A percentile compares a stretch with the other conserved stretches of the same genome.
These are phyloP conservation scores for Neurospora discreta DNA, from an alignment of 495 filamentous ascomycete species.

Conservation along the genomic window DNA sequence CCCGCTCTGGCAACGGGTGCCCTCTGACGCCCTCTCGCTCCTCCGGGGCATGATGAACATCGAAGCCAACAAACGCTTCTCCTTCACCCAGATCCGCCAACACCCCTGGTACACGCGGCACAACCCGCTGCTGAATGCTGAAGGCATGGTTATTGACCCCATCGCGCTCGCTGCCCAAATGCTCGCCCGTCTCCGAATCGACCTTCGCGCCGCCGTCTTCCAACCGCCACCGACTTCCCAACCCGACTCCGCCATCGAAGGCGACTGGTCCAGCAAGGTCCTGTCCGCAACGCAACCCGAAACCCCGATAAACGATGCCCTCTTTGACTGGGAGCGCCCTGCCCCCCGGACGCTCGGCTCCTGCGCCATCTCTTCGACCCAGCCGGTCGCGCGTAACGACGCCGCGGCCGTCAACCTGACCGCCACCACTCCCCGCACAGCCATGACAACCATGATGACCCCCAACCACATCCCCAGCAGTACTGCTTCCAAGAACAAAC, in stretches of 20 bases:
- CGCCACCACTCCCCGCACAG: neutral
- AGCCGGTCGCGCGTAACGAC: slow-evolving; percentile 31
- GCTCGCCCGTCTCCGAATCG: slow-evolving; percentile 86
- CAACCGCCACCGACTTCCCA: slow-evolving; percentile 20
- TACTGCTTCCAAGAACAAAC: slow-evolving; percentile 4
- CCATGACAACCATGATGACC: slow-evolving; percentile 6
- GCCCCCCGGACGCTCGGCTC: slow-evolving; percentile 28
- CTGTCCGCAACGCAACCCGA: slow-evolving; percentile 72
- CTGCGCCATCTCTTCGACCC: slow-evolving; percentile 46
- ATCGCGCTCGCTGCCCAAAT: slow-evolving; percentile 80
- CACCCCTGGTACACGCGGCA: slow-evolving; percentile 91
- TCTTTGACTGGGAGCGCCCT: slow-evolving; percentile 71
- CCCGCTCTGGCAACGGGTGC: slow-evolving; percentile 74
- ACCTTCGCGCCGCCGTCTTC: slow-evolving; percentile 59
- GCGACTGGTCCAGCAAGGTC: slow-evolving; percentile 4
- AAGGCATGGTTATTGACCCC: slow-evolving; percentile 70
- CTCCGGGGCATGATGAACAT: slow-evolving; percentile 90
- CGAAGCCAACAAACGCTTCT: slow-evolving; percentile 65
- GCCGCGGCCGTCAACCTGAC: slow-evolving; percentile 1
- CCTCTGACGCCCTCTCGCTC: slow-evolving; percentile 68
- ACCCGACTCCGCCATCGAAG: slow-evolving; percentile 12
- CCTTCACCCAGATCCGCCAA: slow-evolving; percentile 72
- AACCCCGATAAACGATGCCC: slow-evolving; percentile 50
- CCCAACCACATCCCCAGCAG: neutral
- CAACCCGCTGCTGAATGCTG: slow-evolving; percentile 60